Percentiles rank a stretch among this genome's conserved stretches.
Evolutionary conservation across 371 early-diverging fungal genomes (phyloP).

Genomic region (Mortierella sp.): DNA sequence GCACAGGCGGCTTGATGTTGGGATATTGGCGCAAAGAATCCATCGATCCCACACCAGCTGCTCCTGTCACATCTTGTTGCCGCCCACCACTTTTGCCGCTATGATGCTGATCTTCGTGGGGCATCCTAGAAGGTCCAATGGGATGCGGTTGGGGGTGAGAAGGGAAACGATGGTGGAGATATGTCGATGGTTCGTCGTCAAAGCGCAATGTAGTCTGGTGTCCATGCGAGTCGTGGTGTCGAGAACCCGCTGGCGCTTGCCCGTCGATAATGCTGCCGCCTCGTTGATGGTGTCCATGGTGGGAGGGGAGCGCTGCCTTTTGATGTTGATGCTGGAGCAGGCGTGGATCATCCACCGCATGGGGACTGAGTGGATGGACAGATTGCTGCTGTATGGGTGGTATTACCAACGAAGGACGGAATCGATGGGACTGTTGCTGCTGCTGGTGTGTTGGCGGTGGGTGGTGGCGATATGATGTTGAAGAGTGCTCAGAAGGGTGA

Average conservation of each 20-base stretch:
- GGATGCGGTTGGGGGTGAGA: not conserved
- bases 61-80: not conserved
- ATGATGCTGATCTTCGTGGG: not conserved
- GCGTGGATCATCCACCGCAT: not conserved
- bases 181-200: slow-evolving; percentile 2
- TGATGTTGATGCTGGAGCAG: not conserved
- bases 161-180: not conserved
- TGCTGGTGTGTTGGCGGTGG: not conserved
- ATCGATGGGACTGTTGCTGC: not conserved
- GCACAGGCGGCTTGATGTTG: slow-evolving; percentile 15
- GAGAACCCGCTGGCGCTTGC: not conserved
- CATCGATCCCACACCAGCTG: not conserved
- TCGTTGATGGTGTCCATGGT: not conserved
- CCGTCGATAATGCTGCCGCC: not conserved
- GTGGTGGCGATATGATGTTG: not conserved
- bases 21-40: not conserved
- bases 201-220: slow-evolving; percentile 4
- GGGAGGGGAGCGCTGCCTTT: not conserved
- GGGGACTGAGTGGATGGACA: not conserved
- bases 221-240: slow-evolving; percentile 1
- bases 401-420: not conserved
- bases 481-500: not conserved
- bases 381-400: not conserved
- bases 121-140: not conserved
- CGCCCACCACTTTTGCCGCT: not conserved